Conservation (phyloP, 306 rosid species). For the Citrullus colocynthis region DNA sequence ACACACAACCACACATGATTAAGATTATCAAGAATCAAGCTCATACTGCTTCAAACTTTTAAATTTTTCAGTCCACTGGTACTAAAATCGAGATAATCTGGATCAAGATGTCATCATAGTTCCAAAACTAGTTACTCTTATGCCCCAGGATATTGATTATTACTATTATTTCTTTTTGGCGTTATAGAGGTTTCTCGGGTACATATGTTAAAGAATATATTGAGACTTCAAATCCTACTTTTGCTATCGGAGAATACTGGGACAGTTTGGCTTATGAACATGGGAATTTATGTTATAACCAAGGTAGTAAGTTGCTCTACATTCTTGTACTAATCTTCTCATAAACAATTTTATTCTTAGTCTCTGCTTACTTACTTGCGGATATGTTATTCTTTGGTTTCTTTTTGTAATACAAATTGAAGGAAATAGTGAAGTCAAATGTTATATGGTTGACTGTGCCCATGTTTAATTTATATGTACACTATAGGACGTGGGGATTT, state of each 20-base stretch:
- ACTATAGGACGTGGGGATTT: neutral
- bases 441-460: neutral
- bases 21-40: neutral
- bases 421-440: neutral
- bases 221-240: slow-evolving; percentile 51
- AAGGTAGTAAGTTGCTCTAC: slow-evolving; percentile 35
- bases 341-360: neutral
- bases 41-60: neutral
- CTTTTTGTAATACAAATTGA: neutral
- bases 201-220: slow-evolving; percentile 57
- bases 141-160: slow-evolving; percentile 1
- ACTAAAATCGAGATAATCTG: neutral
- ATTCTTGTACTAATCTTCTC: neutral
- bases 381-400: neutral
- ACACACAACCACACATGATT: neutral
- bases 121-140: neutral
- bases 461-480: neutral
- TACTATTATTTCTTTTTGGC: slow-evolving; percentile 5
- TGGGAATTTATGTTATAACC: slow-evolving; percentile 53
- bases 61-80: neutral
- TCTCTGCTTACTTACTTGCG: neutral
- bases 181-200: slow-evolving; percentile 63
- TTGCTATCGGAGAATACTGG: slow-evolving; percentile 83
- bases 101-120: neutral
- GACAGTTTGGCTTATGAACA: slow-evolving; percentile 58